Evolutionary conservation across 1,284 basidiomycete genomes (phyloP), one percentile per base, ranked within the genome.

Genomic region (Ustilago shanxiensis): DNA sequence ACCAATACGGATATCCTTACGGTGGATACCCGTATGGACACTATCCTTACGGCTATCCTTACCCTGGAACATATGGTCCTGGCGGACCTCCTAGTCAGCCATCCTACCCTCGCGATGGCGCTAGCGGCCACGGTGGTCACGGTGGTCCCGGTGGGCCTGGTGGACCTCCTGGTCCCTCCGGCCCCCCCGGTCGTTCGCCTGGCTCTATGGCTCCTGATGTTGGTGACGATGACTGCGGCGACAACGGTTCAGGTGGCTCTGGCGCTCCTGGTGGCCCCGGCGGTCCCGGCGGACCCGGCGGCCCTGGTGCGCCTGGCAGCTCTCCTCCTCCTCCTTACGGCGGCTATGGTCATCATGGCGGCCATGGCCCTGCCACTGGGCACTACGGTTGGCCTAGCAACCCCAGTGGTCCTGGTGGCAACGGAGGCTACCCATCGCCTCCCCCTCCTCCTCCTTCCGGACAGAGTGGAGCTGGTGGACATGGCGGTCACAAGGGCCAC

Each of bases 401-500:
- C 29, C 13, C 22, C 2, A 13, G 20, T 6, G 53, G 53, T 35
- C 33, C 16, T 24, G 33, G 33, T 16, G 35, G 53, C 37, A 31
- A 20, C 28, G 52, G 35, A n/a, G n/a, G n/a, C n/a, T n/a, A n/a
- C n/a, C n/a, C n/a, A n/a, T n/a, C n/a, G n/a, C n/a, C n/a, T n/a
- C n/a, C n/a, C n/a, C n/a, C n/a, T n/a, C n/a, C n/a, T n/a, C n/a
- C n/a, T n/a, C n/a, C n/a, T n/a, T n/a, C n/a, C 14, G 55, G 62
- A 11, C 14, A 13, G 10, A n/a, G 31, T 11, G 31, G 31, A 29
- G 20, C 24, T 28, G 66, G 55, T 24, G 53, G 47, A 1, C 28
- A 45, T 35, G 69, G 70, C 53, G 56, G 26, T 29, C 41, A 53
- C 16, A 54, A 63, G 20, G 44, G 31, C 20, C 37, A 60, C 35